Conservation (phyloP, 768 basidiomycete genomes). For the Auricularia heimuer region DNA sequence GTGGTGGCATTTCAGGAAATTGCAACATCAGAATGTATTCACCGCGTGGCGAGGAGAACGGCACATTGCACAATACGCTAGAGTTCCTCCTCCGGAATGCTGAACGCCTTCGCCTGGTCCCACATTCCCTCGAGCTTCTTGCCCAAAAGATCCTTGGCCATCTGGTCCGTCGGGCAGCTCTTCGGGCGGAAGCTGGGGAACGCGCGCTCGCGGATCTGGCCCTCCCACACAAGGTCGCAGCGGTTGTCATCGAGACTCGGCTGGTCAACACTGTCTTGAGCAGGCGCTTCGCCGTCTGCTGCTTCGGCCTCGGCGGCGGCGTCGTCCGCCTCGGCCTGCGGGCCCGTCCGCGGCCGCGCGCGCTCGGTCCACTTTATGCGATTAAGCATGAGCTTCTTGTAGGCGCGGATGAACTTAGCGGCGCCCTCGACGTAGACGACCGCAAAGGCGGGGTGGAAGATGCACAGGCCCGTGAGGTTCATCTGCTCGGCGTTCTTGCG, state of each 20-base stretch:
- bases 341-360: conserved; percentile 69
- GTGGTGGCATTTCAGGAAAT: no score
- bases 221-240: conserved; percentile 92
- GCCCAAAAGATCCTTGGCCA: conserved; percentile 81
- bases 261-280: conserved; percentile 6
- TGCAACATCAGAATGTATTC: no score
- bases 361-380: conserved; percentile 94
- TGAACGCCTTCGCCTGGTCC: conserved; percentile 92
- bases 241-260: conserved; percentile 75
- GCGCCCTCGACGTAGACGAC: conserved; percentile 94
- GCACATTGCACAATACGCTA: conserved; percentile 25
- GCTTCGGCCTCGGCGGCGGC: conserved; percentile 10
- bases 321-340: conserved; percentile 41
- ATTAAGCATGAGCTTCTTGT: conserved; percentile 75
- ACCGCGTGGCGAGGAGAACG: no score
- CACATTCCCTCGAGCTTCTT: conserved; percentile 81
- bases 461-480: conserved; percentile 77
- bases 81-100: conserved; percentile 68
- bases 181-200: conserved; percentile 75
- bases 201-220: conserved; percentile 68
- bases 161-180: conserved; percentile 72
- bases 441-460: conserved; percentile 82
- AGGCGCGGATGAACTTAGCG: conserved; percentile 72
- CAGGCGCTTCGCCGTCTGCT: conserved; percentile 16
- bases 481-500: conserved; percentile 93